Percentiles rank a stretch among this genome's conserved stretches.
Conservation (phyloP, 805 yeast genomes). For the Teunomyces atbi region DNA sequence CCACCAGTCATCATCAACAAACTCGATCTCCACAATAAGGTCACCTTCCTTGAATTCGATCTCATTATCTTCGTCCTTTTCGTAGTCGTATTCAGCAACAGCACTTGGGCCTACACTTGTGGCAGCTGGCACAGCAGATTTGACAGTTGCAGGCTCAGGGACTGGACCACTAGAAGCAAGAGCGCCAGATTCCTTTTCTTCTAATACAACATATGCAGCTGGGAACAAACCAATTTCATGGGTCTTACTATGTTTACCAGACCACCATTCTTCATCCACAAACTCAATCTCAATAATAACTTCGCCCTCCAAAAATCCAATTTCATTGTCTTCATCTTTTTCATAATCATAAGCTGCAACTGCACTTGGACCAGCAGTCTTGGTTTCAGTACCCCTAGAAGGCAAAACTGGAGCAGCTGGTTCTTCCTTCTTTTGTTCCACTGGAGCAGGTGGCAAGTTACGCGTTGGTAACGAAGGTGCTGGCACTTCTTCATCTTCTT, state of each 20-base stretch:
- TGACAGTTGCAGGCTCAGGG: conserved; percentile 11
- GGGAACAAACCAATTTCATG: conserved; percentile 58
- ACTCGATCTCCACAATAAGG: conserved; percentile 74
- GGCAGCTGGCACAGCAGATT: conserved; percentile 9
- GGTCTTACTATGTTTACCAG: conserved; percentile 38
- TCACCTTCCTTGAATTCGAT: conserved; percentile 84
- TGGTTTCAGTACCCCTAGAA: conserved; percentile 8
- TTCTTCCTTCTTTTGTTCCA: conserved; percentile 14
- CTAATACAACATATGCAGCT: conserved; percentile 47
- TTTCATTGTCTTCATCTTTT: conserved; percentile 75
- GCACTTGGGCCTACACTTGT: conserved; percentile 40
- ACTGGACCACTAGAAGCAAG: conserved; percentile 13
- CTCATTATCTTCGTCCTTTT: conserved; percentile 91
- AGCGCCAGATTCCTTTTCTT: conserved; percentile 8
- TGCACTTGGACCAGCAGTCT: conserved; percentile 43
- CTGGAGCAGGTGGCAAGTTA: conserved; percentile 13
- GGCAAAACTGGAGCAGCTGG: conserved; percentile 14
- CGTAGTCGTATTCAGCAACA: conserved; percentile 73
- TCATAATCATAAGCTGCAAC: conserved; percentile 78
- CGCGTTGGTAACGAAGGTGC: conserved; percentile 16
- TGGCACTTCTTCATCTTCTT: conserved; percentile 16
- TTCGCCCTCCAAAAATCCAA: conserved; percentile 66
- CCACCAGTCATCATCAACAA: conserved; percentile 98
- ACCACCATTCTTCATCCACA: conserved; percentile 77
- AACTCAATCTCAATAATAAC: conserved; percentile 61